Conservation (phyloP, 768 basidiomycete genomes). For the Naganishia randhawae region DNA sequence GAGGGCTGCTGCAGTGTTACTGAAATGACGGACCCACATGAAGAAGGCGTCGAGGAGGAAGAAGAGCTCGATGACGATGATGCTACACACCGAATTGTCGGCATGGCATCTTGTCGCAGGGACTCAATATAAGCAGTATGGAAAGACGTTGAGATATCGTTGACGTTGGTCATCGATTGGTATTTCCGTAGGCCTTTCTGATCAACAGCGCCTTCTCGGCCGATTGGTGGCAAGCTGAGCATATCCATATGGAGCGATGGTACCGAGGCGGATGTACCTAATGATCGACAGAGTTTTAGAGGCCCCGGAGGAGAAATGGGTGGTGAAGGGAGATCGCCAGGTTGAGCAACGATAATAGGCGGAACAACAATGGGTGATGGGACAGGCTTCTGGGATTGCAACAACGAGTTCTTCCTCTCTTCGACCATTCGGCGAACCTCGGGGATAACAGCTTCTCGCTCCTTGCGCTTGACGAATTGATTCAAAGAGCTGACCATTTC, state of each 20-base stretch:
- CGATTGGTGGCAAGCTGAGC: not conserved
- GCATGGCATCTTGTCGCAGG: not conserved
- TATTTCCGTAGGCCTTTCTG: slow-evolving; percentile 1
- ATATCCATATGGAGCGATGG: not conserved
- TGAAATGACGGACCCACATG: slow-evolving; percentile 6
- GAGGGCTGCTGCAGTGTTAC: slow-evolving; percentile 13
- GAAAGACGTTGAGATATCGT: slow-evolving; percentile 1
- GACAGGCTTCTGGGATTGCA: not conserved
- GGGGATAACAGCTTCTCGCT: slow-evolving; percentile 26
- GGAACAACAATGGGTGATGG: not conserved
- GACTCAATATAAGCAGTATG: slow-evolving; percentile 8
- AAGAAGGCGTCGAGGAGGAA: not conserved
- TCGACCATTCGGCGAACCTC: slow-evolving; percentile 13
- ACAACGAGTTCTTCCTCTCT: slow-evolving; percentile 12
- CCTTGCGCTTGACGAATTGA: slow-evolving; percentile 56
- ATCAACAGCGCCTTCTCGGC: not conserved
- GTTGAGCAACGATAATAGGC: not conserved
- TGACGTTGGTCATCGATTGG: slow-evolving; percentile 7
- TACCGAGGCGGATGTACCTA: slow-evolving; percentile 3
- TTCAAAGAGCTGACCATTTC: slow-evolving; percentile 62
- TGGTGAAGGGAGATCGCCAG: not conserved
- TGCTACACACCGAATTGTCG: not conserved
- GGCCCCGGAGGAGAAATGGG: not conserved
- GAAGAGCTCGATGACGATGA: slow-evolving; percentile 3
- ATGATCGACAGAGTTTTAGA: not conserved